These are phyloP conservation scores for Curvularia sp. DNA, from an alignment of 2,329 filamentous ascomycete species.

Conservation along the genomic window DNA sequence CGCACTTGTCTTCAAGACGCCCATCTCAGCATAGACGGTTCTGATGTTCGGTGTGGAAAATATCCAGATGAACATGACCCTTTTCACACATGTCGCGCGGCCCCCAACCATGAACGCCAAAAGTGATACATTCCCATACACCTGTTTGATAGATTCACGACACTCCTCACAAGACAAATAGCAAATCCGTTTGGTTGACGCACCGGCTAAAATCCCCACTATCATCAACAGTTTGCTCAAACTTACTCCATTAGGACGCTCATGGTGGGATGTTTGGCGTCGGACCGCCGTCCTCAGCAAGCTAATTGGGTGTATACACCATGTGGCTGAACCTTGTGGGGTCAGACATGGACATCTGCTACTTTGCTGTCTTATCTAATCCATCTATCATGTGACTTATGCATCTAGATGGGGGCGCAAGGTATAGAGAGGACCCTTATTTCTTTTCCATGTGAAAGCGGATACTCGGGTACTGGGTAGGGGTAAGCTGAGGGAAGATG, in stretches of 20 bases:
- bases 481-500: too few relatives aligned
- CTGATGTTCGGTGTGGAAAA: neutral
- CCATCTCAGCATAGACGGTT: slow-evolving; percentile 20
- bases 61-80: neutral
- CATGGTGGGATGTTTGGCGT: neutral
- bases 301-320: neutral
- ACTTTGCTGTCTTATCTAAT: too few relatives aligned
- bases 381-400: neutral
- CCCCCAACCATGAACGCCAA: neutral
- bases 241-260: slow-evolving; percentile 8
- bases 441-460: neutral
- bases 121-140: neutral
- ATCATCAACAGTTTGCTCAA: slow-evolving; percentile 1
- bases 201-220: slow-evolving; percentile 10
- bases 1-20: slow-evolving; percentile 37
- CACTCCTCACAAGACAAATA: neutral
- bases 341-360: neutral
- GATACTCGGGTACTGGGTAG: neutral
- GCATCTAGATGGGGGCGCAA: too few relatives aligned
- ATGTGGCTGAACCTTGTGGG: neutral
- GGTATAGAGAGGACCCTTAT: too few relatives aligned
- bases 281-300: neutral
- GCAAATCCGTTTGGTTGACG: neutral
- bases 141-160: neutral
- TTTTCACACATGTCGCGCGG: neutral